These are phyloP conservation scores for Saxophila tyrrhenica DNA, from an alignment of 495 filamentous ascomycete species.

Conservation along the genomic window DNA sequence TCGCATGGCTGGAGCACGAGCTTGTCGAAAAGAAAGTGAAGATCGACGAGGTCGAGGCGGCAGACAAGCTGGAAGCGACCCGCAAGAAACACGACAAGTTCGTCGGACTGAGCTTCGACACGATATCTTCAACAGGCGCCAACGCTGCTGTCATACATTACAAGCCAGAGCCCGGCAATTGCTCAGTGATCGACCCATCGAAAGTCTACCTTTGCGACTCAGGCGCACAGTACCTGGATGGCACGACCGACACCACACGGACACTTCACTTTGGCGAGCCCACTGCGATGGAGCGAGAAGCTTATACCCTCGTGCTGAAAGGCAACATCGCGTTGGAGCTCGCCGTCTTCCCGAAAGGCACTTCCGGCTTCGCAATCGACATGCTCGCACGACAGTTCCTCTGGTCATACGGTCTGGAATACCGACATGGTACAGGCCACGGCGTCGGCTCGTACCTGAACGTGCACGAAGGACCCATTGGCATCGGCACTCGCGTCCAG, in stretches of 20 bases:
- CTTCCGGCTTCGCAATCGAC: conserved; percentile 86
- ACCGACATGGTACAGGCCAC: conserved; percentile 93
- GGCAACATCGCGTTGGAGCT: conserved; percentile 87
- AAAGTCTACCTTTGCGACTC: conserved; percentile 94
- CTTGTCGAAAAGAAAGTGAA: conserved; percentile 58
- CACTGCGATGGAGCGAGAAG: conserved; percentile 72
- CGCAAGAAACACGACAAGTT: conserved; percentile 73
- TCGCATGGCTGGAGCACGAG: conserved; percentile 93
- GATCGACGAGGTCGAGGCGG: conserved; percentile 80
- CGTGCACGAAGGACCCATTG: conserved; percentile 96
- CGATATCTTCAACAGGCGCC: conserved; percentile 87
- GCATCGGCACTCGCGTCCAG: conserved; percentile 82
- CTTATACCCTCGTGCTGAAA: conserved; percentile 93
- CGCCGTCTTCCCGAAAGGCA: conserved; percentile 87
- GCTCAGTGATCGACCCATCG: conserved; percentile 73
- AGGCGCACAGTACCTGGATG: conserved; percentile 88
- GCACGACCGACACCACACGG: conserved; percentile 91
- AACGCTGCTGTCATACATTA: conserved; percentile 98
- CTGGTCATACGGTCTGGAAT: conserved; percentile 89
- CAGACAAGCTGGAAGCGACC: conserved; percentile 78
- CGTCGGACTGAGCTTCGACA: conserved; percentile 86
- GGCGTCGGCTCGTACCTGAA: conserved; percentile 90
- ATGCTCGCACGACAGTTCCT: conserved; percentile 79
- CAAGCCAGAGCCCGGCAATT: conserved; percentile 74
- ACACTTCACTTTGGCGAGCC: conserved; percentile 88